Conservation (phyloP, 345 rosid genomes). For the Nephelium lappaceum region DNA sequence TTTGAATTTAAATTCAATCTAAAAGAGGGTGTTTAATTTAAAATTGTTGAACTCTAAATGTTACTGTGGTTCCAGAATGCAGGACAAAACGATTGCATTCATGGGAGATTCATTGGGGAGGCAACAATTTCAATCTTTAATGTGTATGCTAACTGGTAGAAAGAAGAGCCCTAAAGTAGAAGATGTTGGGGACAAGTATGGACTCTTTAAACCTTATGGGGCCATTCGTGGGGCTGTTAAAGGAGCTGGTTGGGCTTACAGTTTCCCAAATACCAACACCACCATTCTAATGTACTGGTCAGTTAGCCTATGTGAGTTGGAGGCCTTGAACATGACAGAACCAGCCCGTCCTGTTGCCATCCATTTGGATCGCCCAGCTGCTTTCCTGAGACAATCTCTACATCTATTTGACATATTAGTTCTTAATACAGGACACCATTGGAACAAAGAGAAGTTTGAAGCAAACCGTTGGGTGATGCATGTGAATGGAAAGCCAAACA, state of each 20-base stretch:
- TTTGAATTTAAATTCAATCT: slow-evolving; percentile 1
- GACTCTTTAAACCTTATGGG: slow-evolving; percentile 39
- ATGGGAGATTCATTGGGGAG: slow-evolving; percentile 63
- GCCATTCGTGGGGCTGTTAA: slow-evolving; percentile 47
- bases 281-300: slow-evolving; percentile 63
- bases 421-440: slow-evolving; percentile 62
- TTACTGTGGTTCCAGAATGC: slow-evolving; percentile 42
- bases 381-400: slow-evolving; percentile 40
- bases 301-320: slow-evolving; percentile 49
- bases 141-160: slow-evolving; percentile 63
- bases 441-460: slow-evolving; percentile 51
- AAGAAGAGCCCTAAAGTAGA: slow-evolving; percentile 41
- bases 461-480: slow-evolving; percentile 55
- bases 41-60: neutral
- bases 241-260: slow-evolving; percentile 34
- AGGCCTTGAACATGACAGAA: slow-evolving; percentile 38
- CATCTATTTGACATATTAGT: slow-evolving; percentile 43
- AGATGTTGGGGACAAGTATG: slow-evolving; percentile 52
- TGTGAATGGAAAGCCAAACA: slow-evolving; percentile 41
- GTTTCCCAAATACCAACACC: slow-evolving; percentile 54
- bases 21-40: neutral
- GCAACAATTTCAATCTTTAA: slow-evolving; percentile 62
- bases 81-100: slow-evolving; percentile 54
- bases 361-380: slow-evolving; percentile 63
- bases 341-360: slow-evolving; percentile 43